phyloP scores from a whole-genome alignment of 2,329 filamentous ascomycete species.

The Pyricularia sp. region DNA sequence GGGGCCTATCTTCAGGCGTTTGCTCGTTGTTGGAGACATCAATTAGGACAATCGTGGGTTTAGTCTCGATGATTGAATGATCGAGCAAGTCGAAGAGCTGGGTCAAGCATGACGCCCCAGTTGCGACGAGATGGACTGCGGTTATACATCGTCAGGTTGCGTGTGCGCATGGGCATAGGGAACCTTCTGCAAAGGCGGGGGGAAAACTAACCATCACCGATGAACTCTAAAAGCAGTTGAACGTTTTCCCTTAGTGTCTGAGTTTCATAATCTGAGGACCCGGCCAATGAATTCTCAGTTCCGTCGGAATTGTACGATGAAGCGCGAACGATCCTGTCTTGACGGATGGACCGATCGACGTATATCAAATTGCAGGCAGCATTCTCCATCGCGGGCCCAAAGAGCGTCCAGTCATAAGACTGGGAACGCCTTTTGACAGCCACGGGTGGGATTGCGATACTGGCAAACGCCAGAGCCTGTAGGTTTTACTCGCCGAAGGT shows the following conservation, averaged over 20 bases:
- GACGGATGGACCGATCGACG: constrained; percentile 43
- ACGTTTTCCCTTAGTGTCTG: constrained; percentile 35
- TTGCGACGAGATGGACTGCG: constrained; percentile 44
- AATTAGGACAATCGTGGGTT: constrained; percentile 47
- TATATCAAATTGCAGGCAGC: constrained; percentile 51
- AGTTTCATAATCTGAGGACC: constrained; percentile 21
- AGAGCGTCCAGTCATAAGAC: constrained; percentile 52
- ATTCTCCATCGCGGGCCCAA: constrained; percentile 46
- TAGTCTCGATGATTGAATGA: constrained; percentile 38
- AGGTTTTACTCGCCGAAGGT: background rate
- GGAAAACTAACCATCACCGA: constrained; percentile 39
- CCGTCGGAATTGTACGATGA: constrained; percentile 14
- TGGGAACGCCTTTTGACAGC: constrained; percentile 44
- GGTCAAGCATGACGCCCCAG: constrained; percentile 42
- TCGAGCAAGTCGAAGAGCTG: constrained; percentile 44
- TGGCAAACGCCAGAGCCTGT: background rate
- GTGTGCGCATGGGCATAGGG: background rate
- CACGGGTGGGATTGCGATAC: background rate
- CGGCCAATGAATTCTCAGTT: constrained; percentile 6
- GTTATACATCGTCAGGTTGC: background rate
- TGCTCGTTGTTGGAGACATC: constrained; percentile 44
- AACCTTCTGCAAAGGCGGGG: constrained; percentile 8
- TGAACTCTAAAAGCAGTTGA: constrained; percentile 40
- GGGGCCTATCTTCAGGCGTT: constrained; percentile 22
- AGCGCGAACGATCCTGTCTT: constrained; percentile 32